Evolutionary conservation across 2,329 filamentous ascomycete genomes (phyloP), one percentile per base, ranked within the genome.

Genomic region (Pseudodiploospora longispora): DNA sequence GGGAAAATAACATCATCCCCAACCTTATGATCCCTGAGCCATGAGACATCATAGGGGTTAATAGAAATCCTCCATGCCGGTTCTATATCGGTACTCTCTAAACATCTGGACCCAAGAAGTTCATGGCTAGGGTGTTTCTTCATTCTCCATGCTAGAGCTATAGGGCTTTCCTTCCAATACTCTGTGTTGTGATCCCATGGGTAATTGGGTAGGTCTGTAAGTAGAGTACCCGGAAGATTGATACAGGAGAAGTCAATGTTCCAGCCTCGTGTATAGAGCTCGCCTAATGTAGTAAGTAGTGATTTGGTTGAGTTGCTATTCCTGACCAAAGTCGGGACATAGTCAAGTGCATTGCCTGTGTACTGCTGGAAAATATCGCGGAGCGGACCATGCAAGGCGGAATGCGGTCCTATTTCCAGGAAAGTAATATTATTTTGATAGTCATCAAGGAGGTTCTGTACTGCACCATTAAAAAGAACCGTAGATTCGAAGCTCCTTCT

Each of bases 21-120:
- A 5, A 75, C 44, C 39, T 59, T 59, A 50, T 76, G 69, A 41
- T 72, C 66, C 1, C 47, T 42, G 3, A 75, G 45, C 73, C 72
- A 76, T 0, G 65, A 59, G 0, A 65, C 48, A 32, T 73, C 59
- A 2, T 57, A 51, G 2, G 64, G 47, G 6, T 56, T 50, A 0
- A 74, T 48, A 4, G 68, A 32, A 34, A 69, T 69, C 9, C 66
- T 51, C 65, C 66, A 76, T 0, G 42, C 39, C 0, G 67, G 66
- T 5, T 64, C 53, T 1, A 57, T 29, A n/a, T 54, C 55, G 1
- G 56, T 54, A 5, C 52, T 58, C 19, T 66, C 65, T 3, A 49
- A 38, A 2, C 55, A 37, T n/a, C 56, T 55, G 6, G 40, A 32
- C 5, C 62, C 62, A 1, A 64, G 45, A 1, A 64, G 49, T 10